Conservation (phyloP, 2,329 filamentous ascomycete genomes). For the Macroventuria anomochaeta region DNA sequence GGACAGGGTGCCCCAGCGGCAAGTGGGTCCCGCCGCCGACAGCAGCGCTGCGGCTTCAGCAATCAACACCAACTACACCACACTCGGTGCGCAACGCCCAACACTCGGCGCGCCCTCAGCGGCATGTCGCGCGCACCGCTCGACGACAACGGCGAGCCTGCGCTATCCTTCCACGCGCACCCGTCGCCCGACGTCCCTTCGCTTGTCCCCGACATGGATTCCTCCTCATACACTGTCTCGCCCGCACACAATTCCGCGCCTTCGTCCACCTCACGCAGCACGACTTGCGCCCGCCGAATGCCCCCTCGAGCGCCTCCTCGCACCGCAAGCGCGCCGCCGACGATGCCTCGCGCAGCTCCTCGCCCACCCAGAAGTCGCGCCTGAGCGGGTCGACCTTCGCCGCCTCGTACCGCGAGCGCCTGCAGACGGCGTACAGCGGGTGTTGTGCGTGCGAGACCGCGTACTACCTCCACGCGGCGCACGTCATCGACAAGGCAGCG, state of each 20-base stretch:
- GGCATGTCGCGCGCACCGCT: constrained; percentile 2
- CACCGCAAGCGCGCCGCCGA: background rate
- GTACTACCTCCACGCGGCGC: too few species aligned
- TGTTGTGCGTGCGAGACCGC: too few species aligned
- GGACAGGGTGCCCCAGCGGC: too few species aligned
- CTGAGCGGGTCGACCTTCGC: constrained; percentile 1
- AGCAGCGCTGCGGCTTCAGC: background rate
- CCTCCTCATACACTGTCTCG: background rate
- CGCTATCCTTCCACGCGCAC: background rate
- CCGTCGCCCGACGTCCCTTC: constrained; percentile 2
- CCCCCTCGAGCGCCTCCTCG: background rate
- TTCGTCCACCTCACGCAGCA: background rate
- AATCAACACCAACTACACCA: background rate
- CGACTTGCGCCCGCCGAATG: background rate
- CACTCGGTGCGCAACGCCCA: background rate
- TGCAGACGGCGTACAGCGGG: background rate
- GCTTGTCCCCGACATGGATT: constrained; percentile 3
- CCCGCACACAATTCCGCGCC: background rate
- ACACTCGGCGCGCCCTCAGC: too few species aligned
- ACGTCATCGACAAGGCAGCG: too few species aligned
- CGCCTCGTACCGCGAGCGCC: background rate
- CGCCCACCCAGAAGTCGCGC: background rate
- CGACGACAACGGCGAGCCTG: constrained; percentile 2
- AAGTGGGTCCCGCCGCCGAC: too few species aligned
- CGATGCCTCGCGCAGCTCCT: constrained; percentile 1